These are phyloP conservation scores for Elaphomyces granulatus DNA, from an alignment of 495 filamentous ascomycete genomes.

Conservation along the genomic window DNA sequence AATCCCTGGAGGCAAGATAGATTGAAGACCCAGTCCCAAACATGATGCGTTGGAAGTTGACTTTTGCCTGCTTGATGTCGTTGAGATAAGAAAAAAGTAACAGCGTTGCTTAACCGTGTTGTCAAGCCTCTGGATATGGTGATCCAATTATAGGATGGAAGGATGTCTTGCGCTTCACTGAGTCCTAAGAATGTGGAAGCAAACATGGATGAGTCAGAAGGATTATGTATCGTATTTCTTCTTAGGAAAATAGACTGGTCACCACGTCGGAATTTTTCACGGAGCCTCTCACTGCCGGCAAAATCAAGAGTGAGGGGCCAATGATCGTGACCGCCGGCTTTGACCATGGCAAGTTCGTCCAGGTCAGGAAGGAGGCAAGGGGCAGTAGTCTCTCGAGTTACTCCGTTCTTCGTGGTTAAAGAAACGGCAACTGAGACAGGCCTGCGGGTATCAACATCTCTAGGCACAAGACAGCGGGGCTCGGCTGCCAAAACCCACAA, in stretches of 20 bases:
- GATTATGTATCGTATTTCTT: conserved; percentile 54
- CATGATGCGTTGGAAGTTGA: conserved; percentile 16
- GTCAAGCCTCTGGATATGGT: background rate
- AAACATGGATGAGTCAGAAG: conserved; percentile 54
- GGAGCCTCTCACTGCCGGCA: conserved; percentile 41
- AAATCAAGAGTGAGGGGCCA: conserved; percentile 83
- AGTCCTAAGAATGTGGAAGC: conserved; percentile 48
- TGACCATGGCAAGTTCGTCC: conserved; percentile 47
- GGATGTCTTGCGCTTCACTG: conserved; percentile 28
- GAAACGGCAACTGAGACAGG: conserved; percentile 61
- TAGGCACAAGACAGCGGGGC: conserved; percentile 69
- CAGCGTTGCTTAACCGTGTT: conserved; percentile 1
- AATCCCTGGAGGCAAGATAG: conserved; percentile 47
- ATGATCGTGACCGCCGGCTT: conserved; percentile 55
- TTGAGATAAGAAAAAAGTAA: conserved; percentile 2
- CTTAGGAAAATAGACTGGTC: conserved; percentile 72
- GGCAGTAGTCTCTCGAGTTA: conserved; percentile 31
- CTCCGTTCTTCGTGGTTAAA: conserved; percentile 37
- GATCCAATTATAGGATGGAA: conserved; percentile 14
- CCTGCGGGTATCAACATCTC: conserved; percentile 68
- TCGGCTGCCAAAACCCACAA: conserved; percentile 94
- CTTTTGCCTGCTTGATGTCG: conserved; percentile 12
- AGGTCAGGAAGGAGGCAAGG: conserved; percentile 82
- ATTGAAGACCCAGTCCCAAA: conserved; percentile 67
- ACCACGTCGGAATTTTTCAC: conserved; percentile 49